Percentiles rank a stretch among this genome's conserved stretches.
phyloP scores from a whole-genome alignment of 495 filamentous ascomycete genomes.

The Geoglossum glabrum region DNA sequence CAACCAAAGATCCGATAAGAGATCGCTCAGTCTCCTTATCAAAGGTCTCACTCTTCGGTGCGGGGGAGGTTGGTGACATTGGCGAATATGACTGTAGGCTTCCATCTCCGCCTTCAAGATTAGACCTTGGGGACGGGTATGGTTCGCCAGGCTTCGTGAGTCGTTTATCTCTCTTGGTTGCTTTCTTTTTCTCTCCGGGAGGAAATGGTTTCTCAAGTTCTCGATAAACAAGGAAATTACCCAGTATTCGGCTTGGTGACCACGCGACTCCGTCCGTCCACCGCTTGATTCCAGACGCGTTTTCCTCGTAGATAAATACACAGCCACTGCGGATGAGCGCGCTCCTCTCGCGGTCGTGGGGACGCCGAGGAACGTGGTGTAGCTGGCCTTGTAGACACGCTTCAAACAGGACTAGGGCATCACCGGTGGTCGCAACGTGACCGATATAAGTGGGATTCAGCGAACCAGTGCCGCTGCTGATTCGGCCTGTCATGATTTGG shows the following conservation, averaged over 20 bases:
- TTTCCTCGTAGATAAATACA: slow-evolving; percentile 80
- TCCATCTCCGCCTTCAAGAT: background rate
- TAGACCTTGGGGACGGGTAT: slow-evolving; percentile 21
- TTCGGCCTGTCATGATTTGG: slow-evolving; percentile 1
- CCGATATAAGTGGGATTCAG: slow-evolving; percentile 35
- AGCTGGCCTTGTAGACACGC: slow-evolving; percentile 47
- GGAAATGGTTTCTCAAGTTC: slow-evolving; percentile 66
- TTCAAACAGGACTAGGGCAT: slow-evolving; percentile 59
- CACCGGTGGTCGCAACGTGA: slow-evolving; percentile 49
- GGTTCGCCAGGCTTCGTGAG: slow-evolving; percentile 26
- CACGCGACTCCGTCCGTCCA: slow-evolving; percentile 85
- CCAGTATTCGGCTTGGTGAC: slow-evolving; percentile 77
- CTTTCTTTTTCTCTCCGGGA: slow-evolving; percentile 75
- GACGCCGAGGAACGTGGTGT: slow-evolving; percentile 57
- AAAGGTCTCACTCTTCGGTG: slow-evolving; percentile 14
- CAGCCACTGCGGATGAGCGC: slow-evolving; percentile 61
- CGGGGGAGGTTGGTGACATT: background rate
- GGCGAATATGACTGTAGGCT: background rate
- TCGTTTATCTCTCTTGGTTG: slow-evolving; percentile 46
- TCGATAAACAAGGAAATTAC: slow-evolving; percentile 78
- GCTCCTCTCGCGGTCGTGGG: slow-evolving; percentile 62
- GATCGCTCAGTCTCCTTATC: slow-evolving; percentile 40
- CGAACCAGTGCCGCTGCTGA: slow-evolving; percentile 11
- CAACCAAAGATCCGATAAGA: slow-evolving; percentile 61
- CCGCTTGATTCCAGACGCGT: slow-evolving; percentile 71